Evolutionary conservation across 139 green algal species (phyloP).

Genomic region (Micractinium conductrix): DNA sequence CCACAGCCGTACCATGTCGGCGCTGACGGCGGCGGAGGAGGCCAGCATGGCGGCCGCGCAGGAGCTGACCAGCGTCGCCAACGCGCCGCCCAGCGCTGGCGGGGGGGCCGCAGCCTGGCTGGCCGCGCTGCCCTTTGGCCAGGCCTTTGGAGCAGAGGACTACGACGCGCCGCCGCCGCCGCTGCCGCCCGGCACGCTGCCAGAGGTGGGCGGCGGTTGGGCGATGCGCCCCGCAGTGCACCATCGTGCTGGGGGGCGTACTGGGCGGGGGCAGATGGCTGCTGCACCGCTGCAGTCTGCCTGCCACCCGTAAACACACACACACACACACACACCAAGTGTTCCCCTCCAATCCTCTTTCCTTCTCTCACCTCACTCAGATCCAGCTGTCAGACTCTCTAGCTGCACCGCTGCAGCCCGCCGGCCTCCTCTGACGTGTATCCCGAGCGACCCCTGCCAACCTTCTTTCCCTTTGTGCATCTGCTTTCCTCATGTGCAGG

Average conservation of each 20-base stretch:
- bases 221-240: too few relatives aligned
- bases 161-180: constrained; percentile 32
- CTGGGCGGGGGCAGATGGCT: too few relatives aligned
- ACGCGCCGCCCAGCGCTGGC: constrained; percentile 1
- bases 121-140: constrained; percentile 15
- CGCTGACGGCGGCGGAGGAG: constrained; percentile 2
- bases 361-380: too few relatives aligned
- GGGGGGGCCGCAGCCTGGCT: constrained; percentile 6
- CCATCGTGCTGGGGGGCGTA: too few relatives aligned
- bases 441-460: neutral
- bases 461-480: neutral
- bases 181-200: constrained; percentile 45
- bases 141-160: constrained; percentile 2
- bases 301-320: too few relatives aligned
- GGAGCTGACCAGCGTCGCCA: constrained; percentile 28
- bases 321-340: too few relatives aligned
- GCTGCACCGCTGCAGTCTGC: too few relatives aligned
- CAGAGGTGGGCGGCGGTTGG: constrained; percentile 36
- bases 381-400: too few relatives aligned
- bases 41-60: constrained; percentile 13
- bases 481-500: neutral
- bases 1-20: neutral
- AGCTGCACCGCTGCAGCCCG: too few relatives aligned
- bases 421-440: neutral
- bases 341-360: too few relatives aligned